Base-by-base conservation (phyloP, 768 basidiomycete species). In the Russula olivacea region DNA sequence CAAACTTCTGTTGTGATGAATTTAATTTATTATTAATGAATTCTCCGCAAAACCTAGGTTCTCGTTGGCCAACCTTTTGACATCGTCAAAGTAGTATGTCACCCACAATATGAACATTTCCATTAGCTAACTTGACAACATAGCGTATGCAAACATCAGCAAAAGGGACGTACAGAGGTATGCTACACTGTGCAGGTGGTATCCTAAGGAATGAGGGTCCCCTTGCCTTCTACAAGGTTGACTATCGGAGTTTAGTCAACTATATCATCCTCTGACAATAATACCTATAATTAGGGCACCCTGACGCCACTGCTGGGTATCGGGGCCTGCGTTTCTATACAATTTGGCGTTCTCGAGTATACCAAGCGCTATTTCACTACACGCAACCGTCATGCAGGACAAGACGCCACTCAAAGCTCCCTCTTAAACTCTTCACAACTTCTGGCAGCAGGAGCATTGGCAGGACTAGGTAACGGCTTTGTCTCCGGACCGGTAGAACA, bases 401-500 rank as follows among this genome's bases (percentile, higher is more conserved):
- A 70, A 6, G 91, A 89, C 19, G 87, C 91, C 6, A 76, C 79
- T 38, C 80, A 81, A n/a, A 88, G 91, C 5, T 80, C 78, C 69
- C 74, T 74, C 12, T 80, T 94, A 14, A 79, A 77, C 45, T 76
- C 77, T 30, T 72, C 73, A 17, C 93, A 98, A 73, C 78, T 96
- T 14, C 82, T 91, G 66, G 69, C 77, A 1, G 81, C 93, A 19
- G 96, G 96, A 66, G 84, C 93, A 4, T 76, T 85, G 41, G 96
- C 95, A 25, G 96, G 96, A 30, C 74, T 97, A 30, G 86, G 91
- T 11, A 98, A 98, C 71, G 88, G 92, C 32, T 79, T 96, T 62
- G 93, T 97, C 41, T 95, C 94, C 0, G 93, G 94, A 1, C 96
- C 95, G 7, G 95, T 98, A 19, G 95, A 98, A 74, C 95, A 98